phyloP scores from a whole-genome alignment of 2,329 filamentous ascomycete species.

The Colletotrichum brevisporum region DNA sequence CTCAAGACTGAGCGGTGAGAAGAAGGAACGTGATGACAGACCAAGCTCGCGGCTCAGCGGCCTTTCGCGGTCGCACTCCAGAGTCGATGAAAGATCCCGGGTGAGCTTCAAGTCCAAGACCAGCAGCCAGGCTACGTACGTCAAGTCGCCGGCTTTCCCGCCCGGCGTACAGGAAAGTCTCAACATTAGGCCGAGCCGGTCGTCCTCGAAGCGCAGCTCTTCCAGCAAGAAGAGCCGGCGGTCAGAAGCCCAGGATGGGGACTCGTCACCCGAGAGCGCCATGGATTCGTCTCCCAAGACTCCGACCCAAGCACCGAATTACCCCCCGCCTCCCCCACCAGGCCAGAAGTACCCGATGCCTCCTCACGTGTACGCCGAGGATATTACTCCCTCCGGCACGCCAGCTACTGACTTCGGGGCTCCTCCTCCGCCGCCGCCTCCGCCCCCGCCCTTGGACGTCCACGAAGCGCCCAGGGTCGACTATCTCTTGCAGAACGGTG shows the following conservation, averaged over 20 bases:
- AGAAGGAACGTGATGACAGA: conserved; percentile 49
- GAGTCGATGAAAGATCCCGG: conserved; percentile 65
- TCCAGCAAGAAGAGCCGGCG: conserved; percentile 51
- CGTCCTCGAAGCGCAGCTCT: conserved; percentile 47
- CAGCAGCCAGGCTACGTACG: conserved; percentile 71
- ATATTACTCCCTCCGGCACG: conserved; percentile 55
- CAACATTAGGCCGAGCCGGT: conserved; percentile 43
- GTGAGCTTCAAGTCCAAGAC: conserved; percentile 68
- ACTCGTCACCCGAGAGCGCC: conserved; percentile 62
- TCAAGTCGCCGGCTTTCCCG: conserved; percentile 54
- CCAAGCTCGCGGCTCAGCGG: conserved; percentile 62
- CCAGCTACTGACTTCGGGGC: conserved; percentile 58
- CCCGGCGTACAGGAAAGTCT: conserved; percentile 44
- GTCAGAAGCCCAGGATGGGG: conserved; percentile 59
- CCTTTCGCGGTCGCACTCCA: conserved; percentile 60
- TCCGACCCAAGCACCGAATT: conserved; percentile 68
- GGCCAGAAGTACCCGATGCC: conserved; percentile 55
- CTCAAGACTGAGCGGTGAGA: conserved; percentile 58
- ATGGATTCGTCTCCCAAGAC: conserved; percentile 73
- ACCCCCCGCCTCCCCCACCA: conserved; percentile 60
- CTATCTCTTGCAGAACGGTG: conserved; percentile 91
- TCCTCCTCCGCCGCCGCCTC: conserved; percentile 74
- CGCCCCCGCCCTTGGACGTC: conserved; percentile 80
- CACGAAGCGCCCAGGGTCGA: conserved; percentile 87
- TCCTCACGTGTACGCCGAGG: conserved; percentile 56